Conservation (phyloP, 2,329 filamentous ascomycete species). For the Verticillium isaacii region DNA sequence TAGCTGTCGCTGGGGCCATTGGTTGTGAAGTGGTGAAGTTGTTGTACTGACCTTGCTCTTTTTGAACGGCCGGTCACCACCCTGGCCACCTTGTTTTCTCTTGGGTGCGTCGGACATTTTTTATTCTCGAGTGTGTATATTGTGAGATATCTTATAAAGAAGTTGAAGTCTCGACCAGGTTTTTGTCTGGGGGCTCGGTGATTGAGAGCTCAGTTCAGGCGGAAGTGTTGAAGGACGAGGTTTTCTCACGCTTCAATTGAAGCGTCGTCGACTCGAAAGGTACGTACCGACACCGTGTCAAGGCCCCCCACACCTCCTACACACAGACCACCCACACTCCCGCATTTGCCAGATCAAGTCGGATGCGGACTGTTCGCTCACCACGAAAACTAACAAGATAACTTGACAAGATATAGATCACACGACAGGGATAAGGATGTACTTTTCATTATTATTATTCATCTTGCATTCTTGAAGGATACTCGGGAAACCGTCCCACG, state of each 20-base stretch:
- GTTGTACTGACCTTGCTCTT: slow-evolving; percentile 34
- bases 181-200: background rate
- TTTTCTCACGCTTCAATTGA: background rate
- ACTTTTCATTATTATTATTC: background rate
- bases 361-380: too few relatives aligned
- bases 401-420: background rate
- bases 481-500: too few relatives aligned
- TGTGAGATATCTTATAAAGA: too few relatives aligned
- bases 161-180: too few relatives aligned
- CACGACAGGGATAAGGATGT: background rate
- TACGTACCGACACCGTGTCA: background rate
- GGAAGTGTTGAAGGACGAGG: background rate
- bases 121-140: background rate
- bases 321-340: background rate
- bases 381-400: too few relatives aligned
- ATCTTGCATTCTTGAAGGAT: background rate
- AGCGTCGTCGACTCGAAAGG: background rate
- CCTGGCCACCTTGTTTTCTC: slow-evolving; percentile 27
- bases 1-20: background rate
- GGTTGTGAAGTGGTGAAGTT: background rate
- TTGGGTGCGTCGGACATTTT: slow-evolving; percentile 28
- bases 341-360: too few relatives aligned
- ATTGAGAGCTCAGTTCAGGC: background rate
- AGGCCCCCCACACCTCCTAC: background rate
- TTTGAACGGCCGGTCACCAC: slow-evolving; percentile 23